These are phyloP conservation scores for Tinospora cordifolia DNA, from an alignment of 164 flowering plant genomes.

Conservation along the genomic window DNA sequence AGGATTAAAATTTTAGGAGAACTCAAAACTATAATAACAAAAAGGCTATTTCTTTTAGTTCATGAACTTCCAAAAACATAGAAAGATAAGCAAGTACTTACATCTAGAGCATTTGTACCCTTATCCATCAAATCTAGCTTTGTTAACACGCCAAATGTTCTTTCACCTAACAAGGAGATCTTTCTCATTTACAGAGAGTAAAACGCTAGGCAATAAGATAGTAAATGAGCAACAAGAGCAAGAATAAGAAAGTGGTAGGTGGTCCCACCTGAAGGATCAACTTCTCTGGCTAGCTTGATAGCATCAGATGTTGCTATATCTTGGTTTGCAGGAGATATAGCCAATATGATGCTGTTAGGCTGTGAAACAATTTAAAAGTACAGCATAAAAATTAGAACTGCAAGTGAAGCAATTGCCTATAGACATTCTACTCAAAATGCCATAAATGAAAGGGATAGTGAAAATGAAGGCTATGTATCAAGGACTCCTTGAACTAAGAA, in stretches of 20 bases:
- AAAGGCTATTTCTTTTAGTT: not conserved
- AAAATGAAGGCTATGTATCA: not conserved
- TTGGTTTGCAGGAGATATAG: slow-evolving; percentile 92
- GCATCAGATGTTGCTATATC: slow-evolving; percentile 97
- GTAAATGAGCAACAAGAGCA: not conserved
- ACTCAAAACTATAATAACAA: not conserved
- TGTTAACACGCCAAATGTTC: slow-evolving; percentile 84
- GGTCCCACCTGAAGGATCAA: slow-evolving; percentile 68
- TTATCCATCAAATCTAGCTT: slow-evolving; percentile 90
- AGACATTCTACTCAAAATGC: not conserved
- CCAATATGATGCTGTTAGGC: slow-evolving; percentile 85
- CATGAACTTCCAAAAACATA: not conserved
- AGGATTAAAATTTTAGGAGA: not conserved
- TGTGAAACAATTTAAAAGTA: slow-evolving; percentile 18
- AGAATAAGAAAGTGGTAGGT: slow-evolving; percentile 3
- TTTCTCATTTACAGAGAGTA: not conserved
- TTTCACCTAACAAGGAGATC: slow-evolving; percentile 44
- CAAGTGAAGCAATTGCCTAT: not conserved
- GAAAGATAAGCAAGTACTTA: slow-evolving; percentile 19
- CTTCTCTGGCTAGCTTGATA: slow-evolving; percentile 82
- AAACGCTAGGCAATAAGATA: not conserved
- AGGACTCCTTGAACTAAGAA: not conserved
- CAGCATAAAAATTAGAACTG: not conserved
- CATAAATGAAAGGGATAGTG: not conserved
- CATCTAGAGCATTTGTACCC: slow-evolving; percentile 88